Evolutionary conservation across 306 rosid species (phyloP), one percentile per base, ranked within the genome.

Genomic region (Corylus heterophylla): DNA sequence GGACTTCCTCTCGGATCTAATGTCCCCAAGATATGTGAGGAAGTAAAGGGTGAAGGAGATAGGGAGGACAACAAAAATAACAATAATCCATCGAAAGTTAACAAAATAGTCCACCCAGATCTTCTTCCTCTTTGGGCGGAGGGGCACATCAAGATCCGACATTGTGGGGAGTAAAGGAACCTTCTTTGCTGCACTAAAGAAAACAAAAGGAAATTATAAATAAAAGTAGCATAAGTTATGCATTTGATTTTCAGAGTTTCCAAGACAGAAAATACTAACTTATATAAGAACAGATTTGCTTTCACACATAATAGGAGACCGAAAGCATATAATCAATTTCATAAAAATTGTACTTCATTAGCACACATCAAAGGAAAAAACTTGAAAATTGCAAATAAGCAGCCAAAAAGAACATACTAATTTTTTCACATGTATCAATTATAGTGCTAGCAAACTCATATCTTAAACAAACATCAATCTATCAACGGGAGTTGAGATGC

Each of bases 41-140:
- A 95, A 95, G 86, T 95, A 95, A 39, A 95, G 25, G 47, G 95
- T 85, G 87, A 85, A 92, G 76, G 98, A 95, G 78, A 95, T 78
- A 17, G 98, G 98, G 55, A 95, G 98, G 50, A 95, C 98, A 74
- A 95, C 94, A 75, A 95, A 95, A 76, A 95, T 89, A 54, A 95
- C 98, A 49, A 91, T 1, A 68, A 95, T 92, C 98, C 98, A 95
- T 77, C 98, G 85, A 62, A 95, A 92, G 45, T 90, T 67, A 58
- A 95, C 94, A 55, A 95, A 87, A 17, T 86, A 84, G 85, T 95
- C 98, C 85, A 95, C 98, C 90, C 92, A 83, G 52, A 82, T 5
- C 85, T 90, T 91, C 94, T 91, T 95, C 94, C 98, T 90, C 93
- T 92, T 95, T 0, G 97, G 95, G 20, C 95, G 97, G 83, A 91